phyloP scores from a whole-genome alignment of 495 filamentous ascomycete genomes.

The Tuber microsphaerosporum region DNA sequence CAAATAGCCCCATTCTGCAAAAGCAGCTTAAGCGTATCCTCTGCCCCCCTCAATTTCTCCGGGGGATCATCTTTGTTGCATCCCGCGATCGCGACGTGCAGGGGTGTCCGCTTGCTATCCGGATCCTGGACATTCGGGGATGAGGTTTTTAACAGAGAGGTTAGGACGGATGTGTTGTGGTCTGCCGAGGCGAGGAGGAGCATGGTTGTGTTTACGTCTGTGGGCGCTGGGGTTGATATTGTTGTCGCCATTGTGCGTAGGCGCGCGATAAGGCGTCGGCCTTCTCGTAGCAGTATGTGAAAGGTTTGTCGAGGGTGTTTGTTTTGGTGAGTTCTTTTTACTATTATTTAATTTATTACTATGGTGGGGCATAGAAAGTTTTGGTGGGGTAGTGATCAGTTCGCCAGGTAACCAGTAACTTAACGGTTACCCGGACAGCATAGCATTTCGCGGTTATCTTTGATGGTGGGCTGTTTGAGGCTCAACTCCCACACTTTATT shows the following conservation, averaged over 20 bases:
- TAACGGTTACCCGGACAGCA: conserved; percentile 3
- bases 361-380: not conserved
- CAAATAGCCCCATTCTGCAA: conserved; percentile 87
- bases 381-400: not conserved
- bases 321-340: not conserved
- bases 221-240: conserved; percentile 12
- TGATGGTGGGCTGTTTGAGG: not conserved
- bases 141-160: conserved; percentile 55
- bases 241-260: conserved; percentile 18
- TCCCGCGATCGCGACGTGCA: conserved; percentile 83
- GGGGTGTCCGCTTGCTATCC: conserved; percentile 74
- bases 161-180: conserved; percentile 71
- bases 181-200: conserved; percentile 73
- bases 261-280: not conserved
- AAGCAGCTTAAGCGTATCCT: conserved; percentile 63
- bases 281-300: not conserved
- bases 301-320: not conserved
- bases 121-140: conserved; percentile 68
- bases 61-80: conserved; percentile 52
- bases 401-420: not conserved
- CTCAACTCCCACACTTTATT: not conserved
- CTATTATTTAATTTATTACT: not conserved
- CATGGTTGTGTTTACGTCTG: conserved; percentile 23
- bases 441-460: not conserved
- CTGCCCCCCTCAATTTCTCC: conserved; percentile 47